Conservation (phyloP, 1,284 basidiomycete genomes). For the Papiliotrema fonsecae region DNA sequence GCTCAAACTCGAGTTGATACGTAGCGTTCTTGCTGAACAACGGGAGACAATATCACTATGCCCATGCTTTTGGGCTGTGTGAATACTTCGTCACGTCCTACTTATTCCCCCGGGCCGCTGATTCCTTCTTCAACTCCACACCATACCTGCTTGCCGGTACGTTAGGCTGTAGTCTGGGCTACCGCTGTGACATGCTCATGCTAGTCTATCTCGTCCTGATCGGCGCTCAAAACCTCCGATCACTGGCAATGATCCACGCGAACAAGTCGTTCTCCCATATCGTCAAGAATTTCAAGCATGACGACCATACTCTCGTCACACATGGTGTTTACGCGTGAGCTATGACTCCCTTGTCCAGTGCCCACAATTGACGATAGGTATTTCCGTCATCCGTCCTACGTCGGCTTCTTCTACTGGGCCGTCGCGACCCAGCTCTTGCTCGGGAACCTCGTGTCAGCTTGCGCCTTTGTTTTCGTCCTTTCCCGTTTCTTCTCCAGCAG, state of each 20-base stretch:
- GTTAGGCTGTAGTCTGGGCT: conserved; percentile 4
- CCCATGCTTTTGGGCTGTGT: conserved; percentile 68
- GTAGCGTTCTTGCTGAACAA: conserved; percentile 93
- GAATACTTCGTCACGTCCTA: conserved; percentile 75
- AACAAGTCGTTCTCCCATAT: conserved; percentile 87
- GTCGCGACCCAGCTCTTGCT: conserved; percentile 89
- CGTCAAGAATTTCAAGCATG: conserved; percentile 64
- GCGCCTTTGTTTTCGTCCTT: conserved; percentile 54
- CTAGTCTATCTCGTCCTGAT: conserved; percentile 52
- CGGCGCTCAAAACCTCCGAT: conserved; percentile 72
- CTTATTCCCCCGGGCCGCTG: conserved; percentile 51
- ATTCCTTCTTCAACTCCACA: conserved; percentile 11
- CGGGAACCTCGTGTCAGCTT: conserved; percentile 68
- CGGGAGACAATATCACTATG: conserved; percentile 75
- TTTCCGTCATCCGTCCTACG: conserved; percentile 92
- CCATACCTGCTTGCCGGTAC: conserved; percentile 46
- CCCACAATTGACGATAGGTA: conserved; percentile 53
- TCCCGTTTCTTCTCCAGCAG: conserved; percentile 83
- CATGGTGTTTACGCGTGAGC: conserved; percentile 77
- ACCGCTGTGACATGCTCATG: not conserved
- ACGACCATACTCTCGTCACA: conserved; percentile 74
- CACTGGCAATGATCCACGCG: conserved; percentile 92
- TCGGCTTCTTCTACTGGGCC: conserved; percentile 92
- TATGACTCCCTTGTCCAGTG: not conserved
- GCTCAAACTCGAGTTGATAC: not conserved